These are phyloP conservation scores for Mortierella sp. DNA, from an alignment of 371 early-diverging fungal species.

Conservation along the genomic window DNA sequence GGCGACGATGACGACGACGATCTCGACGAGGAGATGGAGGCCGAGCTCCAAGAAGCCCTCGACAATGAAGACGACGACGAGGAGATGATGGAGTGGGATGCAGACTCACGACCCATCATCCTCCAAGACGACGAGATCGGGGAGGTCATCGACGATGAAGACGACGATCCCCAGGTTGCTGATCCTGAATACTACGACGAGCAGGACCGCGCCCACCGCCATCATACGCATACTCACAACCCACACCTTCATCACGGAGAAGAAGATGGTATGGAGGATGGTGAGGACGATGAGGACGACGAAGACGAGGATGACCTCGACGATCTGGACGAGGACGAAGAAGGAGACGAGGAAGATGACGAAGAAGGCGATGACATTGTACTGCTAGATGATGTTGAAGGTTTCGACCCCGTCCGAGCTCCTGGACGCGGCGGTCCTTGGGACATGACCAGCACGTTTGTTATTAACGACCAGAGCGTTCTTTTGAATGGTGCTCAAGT, in stretches of 20 bases:
- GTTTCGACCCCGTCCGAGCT: constrained; percentile 59
- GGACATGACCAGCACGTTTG: constrained; percentile 46
- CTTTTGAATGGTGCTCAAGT: constrained; percentile 40
- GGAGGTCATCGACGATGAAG: constrained; percentile 54
- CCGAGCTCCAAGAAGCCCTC: constrained; percentile 58
- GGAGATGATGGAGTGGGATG: constrained; percentile 57
- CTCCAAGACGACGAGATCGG: constrained; percentile 48
- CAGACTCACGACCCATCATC: constrained; percentile 42
- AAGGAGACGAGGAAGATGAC: constrained; percentile 52
- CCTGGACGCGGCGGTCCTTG: constrained; percentile 53
- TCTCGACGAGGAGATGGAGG: constrained; percentile 58
- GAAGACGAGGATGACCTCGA: constrained; percentile 59
- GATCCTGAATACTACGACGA: constrained; percentile 54
- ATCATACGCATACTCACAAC: constrained; percentile 42
- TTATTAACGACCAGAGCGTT: constrained; percentile 40
- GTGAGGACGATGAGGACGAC: constrained; percentile 59
- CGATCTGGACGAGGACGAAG: constrained; percentile 65
- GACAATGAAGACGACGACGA: constrained; percentile 50
- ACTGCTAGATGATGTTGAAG: constrained; percentile 57
- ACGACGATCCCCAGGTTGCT: constrained; percentile 52
- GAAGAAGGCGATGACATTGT: constrained; percentile 60
- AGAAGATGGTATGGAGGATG: constrained; percentile 59
- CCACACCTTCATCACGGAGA: constrained; percentile 40
- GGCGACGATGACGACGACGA: constrained; percentile 71
- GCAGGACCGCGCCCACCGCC: constrained; percentile 55